Base-by-base conservation (phyloP, 2,329 filamentous ascomycete species). In the Aureobasidium subglaciale region DNA sequence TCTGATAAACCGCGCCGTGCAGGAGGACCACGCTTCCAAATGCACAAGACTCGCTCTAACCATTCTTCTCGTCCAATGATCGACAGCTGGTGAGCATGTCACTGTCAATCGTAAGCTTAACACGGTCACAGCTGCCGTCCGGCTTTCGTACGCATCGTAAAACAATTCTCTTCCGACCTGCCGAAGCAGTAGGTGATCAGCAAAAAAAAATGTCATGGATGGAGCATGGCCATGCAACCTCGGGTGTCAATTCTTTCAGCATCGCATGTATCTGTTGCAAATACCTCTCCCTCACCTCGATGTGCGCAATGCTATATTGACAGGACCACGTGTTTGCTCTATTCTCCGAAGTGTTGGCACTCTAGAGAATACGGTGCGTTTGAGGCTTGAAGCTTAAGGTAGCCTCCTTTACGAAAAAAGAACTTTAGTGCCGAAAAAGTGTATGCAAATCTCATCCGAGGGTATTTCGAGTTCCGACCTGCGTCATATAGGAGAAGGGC, bases 311-410 rank as follows among this genome's bases (percentile, higher is more conserved):
- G 3, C 13, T 10, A 13, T 34, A n/a, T 20, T 35, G 15, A 48
- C 30, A 20, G 25, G n/a, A 7, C 43, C 43, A 32, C 42, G 25
- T 29, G 13, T 43, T 18, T 22, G 24, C n/a, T 2, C 15, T 43
- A 43, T 43, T 8, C n/a, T 18, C 25, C 18, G 5, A 45, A 16
- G 42, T 43, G 27, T 22, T 32, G 25, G 15, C 42, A 32, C 13
- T 45, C 16, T 45, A 32, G 11, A n/a, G 27, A 18, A 15, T 15
- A 22, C 25, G 24, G 16, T 30, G n/a, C 13, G 18, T 20, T 30
- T 29, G 27, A 22, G 42, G 42, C 42, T 45, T 45, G 27, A 45
- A 45, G 42, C 27, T 45, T 45, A 45, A 45, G 42, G 27, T 20
- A 20, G 11, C 42, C 27, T 32, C 27, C 32, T 20, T n/a, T 13